Evolutionary conservation across 2,329 filamentous ascomycete species (phyloP).

Genomic region (Fragosphaeria purpurea): DNA sequence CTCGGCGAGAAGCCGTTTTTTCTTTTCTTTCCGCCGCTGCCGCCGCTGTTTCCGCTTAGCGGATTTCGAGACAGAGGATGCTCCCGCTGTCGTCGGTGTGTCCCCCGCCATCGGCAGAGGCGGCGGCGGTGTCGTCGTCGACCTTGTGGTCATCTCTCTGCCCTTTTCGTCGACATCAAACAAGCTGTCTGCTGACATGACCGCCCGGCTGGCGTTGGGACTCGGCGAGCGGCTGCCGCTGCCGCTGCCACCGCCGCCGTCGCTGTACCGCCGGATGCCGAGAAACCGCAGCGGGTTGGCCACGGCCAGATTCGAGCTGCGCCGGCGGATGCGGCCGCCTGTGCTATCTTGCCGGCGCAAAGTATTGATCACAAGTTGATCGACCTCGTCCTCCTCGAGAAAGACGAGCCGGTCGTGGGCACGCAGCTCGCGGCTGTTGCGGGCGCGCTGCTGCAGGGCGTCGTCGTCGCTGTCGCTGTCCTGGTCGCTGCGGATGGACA

Average conservation of each 20-base stretch:
- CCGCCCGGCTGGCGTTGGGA: neutral
- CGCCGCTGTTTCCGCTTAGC: conserved; percentile 39
- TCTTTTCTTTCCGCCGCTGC: conserved; percentile 41
- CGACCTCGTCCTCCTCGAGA: conserved; percentile 64
- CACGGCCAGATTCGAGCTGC: conserved; percentile 35
- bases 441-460: conserved; percentile 52
- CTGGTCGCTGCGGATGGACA: conserved; percentile 59
- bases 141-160: neutral
- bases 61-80: conserved; percentile 5
- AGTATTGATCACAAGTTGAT: conserved; percentile 46
- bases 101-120: conserved; percentile 21
- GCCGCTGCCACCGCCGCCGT: conserved; percentile 19
- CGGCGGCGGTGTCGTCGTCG: conserved; percentile 21
- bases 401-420: conserved; percentile 61
- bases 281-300: conserved; percentile 38
- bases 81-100: neutral
- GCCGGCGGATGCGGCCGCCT: conserved; percentile 28
- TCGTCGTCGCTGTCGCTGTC: conserved; percentile 71
- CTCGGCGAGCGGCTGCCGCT: conserved; percentile 15
- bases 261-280: conserved; percentile 26
- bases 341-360: conserved; percentile 38
- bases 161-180: conserved; percentile 1
- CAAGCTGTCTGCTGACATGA: neutral
- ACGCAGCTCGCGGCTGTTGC: conserved; percentile 59
- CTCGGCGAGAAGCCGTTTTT: conserved; percentile 40